Conservation (phyloP, 345 rosid species). For the Populus euphratica region DNA sequence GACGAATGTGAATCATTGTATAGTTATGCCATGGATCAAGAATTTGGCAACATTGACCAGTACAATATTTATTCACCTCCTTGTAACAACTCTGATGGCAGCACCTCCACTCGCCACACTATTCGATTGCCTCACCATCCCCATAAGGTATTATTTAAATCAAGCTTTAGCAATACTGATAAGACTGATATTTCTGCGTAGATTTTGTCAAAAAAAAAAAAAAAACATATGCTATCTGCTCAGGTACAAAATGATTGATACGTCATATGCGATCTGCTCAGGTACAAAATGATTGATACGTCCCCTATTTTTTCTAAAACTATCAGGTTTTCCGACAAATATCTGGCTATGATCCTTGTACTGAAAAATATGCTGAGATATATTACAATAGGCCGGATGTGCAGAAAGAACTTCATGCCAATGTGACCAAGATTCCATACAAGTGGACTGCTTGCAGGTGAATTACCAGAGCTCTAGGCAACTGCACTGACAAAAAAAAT, state of each 20-base stretch:
- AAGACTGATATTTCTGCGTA: not conserved
- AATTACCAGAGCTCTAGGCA: not conserved
- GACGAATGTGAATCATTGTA: constrained; percentile 85
- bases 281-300: not conserved
- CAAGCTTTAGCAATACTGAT: not conserved
- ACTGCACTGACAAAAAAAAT: not conserved
- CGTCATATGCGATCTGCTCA: not conserved
- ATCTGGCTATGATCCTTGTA: constrained; percentile 96
- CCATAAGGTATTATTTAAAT: constrained; percentile 22
- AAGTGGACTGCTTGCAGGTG: constrained; percentile 99
- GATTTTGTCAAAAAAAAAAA: not conserved
- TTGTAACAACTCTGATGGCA: constrained; percentile 78
- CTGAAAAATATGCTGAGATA: constrained; percentile 88
- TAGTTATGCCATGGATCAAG: constrained; percentile 87
- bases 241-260: too few species aligned
- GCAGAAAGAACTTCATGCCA: constrained; percentile 86
- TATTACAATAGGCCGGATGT: constrained; percentile 92
- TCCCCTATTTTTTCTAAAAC: not conserved
- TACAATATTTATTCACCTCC: constrained; percentile 90
- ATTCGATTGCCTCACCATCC: constrained; percentile 72
- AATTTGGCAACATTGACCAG: constrained; percentile 94
- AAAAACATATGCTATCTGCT: too few species aligned
- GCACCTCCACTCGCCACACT: constrained; percentile 32
- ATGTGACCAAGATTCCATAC: constrained; percentile 62
- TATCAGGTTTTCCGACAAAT: constrained; percentile 51